These are phyloP conservation scores for Aspergillus haitiensis DNA, from an alignment of 495 filamentous ascomycete genomes.

Conservation along the genomic window DNA sequence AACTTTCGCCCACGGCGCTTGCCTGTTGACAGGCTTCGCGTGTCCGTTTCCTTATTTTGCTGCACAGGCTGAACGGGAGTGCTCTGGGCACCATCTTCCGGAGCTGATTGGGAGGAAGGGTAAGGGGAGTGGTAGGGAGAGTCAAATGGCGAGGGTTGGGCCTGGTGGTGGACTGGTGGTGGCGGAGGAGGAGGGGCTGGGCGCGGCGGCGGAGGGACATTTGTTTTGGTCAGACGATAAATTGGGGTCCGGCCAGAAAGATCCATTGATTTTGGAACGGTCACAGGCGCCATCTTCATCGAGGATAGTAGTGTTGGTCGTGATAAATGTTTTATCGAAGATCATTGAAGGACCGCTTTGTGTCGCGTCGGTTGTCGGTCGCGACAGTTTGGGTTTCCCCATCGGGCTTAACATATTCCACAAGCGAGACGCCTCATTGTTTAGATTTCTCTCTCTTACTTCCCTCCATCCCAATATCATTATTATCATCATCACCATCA, in stretches of 20 bases:
- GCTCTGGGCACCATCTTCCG: conserved; percentile 10
- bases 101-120: conserved; percentile 1
- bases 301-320: not conserved
- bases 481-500: not conserved
- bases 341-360: not conserved
- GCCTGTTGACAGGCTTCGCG: conserved; percentile 5
- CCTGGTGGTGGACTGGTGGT: not conserved
- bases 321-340: not conserved
- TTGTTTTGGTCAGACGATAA: conserved; percentile 15
- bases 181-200: not conserved
- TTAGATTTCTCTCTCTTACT: not conserved
- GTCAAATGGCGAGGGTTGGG: conserved; percentile 6
- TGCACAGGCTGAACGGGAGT: not conserved
- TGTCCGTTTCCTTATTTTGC: not conserved
- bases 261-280: conserved; percentile 11
- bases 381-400: not conserved
- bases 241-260: conserved; percentile 20
- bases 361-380: not conserved
- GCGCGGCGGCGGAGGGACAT: not conserved
- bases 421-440: not conserved
- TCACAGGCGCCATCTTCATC: conserved; percentile 14
- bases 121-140: conserved; percentile 12
- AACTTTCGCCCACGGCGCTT: conserved; percentile 20
- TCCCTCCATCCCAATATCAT: not conserved
- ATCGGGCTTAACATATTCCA: conserved; percentile 8